A percentile compares a stretch with the other conserved stretches of the same genome.
These are phyloP conservation scores for Exserohilum turcica DNA, from an alignment of 2,329 filamentous ascomycete genomes.

Conservation along the genomic window DNA sequence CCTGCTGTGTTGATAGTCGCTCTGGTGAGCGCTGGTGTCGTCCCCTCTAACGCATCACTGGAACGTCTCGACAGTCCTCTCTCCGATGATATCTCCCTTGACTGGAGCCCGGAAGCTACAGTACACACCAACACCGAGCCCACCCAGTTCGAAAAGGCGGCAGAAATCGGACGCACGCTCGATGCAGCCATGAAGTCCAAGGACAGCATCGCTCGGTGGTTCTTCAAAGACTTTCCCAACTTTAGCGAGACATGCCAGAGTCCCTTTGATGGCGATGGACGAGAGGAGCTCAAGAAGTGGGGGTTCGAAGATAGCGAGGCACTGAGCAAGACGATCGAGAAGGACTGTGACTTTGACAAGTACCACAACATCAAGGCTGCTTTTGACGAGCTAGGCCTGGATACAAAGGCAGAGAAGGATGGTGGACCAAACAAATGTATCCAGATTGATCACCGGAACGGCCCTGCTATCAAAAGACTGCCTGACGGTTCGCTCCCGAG, in stretches of 20 bases:
- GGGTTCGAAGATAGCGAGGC: slow-evolving; percentile 15
- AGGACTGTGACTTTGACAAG: slow-evolving; percentile 18
- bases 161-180: slow-evolving; percentile 8
- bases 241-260: slow-evolving; percentile 9
- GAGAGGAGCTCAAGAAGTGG: slow-evolving; percentile 13
- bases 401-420: slow-evolving; percentile 10
- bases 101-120: neutral
- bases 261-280: slow-evolving; percentile 10
- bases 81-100: neutral
- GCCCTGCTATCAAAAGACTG: slow-evolving; percentile 13
- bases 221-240: slow-evolving; percentile 14
- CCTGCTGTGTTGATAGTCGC: neutral
- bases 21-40: neutral
- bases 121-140: neutral
- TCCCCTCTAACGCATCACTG: neutral
- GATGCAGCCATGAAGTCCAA: slow-evolving; percentile 13
- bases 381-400: slow-evolving; percentile 14
- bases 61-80: neutral
- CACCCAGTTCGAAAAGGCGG: slow-evolving; percentile 6
- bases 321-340: slow-evolving; percentile 3
- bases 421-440: slow-evolving; percentile 19
- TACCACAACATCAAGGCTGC: slow-evolving; percentile 14
- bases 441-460: slow-evolving; percentile 13
- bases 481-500: slow-evolving; percentile 9
- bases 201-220: slow-evolving; percentile 13